Evolutionary conservation across 2,329 filamentous ascomycete genomes (phyloP), one percentile per base, ranked within the genome.

Genomic region (Diplodia sapinea): DNA sequence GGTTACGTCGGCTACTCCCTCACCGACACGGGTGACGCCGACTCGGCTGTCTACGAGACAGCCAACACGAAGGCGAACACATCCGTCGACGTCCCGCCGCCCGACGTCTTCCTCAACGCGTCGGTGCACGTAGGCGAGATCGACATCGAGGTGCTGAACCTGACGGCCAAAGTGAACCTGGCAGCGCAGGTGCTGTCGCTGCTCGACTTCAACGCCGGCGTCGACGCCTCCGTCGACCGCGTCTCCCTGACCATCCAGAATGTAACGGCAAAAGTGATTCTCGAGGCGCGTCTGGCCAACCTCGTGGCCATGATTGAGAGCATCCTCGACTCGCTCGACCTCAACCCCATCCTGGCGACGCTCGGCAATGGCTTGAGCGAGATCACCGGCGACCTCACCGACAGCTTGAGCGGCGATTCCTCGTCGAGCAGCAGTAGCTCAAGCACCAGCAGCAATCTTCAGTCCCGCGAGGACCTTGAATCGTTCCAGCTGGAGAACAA

Each of bases 21-120:
- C 69, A 77, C 82, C 38, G 78, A 84, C 65, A 79, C 81, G 40
- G 83, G 83, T 61, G 83, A 87, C 71, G 81, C 82, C 7, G 79
- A 83, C 31, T 82, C 84, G 2, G 80, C 81, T 15, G 74, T 82
- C 54, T 88, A 87, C 75, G 84, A 85, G 70, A 88, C 86, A 0
- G 82, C 79, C 52, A 80, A 81, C 70, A 87, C 85, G 0, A 74
- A 76, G 4, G 73, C 78, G 1, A 82, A 82, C 56, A 72, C 82
- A 23, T 80, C 79, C 7, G 72, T 78, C 1, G 79, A 82, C 0
- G 74, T 79, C 26, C 77, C 81, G 0, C 79, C 82, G 55, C 87
- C 87, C 2, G 87, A 89, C 71, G 86, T 88, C 20, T 86, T 84
- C 70, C 82, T 89, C 65, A 88, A 88, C 71, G 87, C 87, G 9